Evolutionary conservation across 805 yeast genomes (phyloP).

Genomic region (Candida yuanshanica): DNA sequence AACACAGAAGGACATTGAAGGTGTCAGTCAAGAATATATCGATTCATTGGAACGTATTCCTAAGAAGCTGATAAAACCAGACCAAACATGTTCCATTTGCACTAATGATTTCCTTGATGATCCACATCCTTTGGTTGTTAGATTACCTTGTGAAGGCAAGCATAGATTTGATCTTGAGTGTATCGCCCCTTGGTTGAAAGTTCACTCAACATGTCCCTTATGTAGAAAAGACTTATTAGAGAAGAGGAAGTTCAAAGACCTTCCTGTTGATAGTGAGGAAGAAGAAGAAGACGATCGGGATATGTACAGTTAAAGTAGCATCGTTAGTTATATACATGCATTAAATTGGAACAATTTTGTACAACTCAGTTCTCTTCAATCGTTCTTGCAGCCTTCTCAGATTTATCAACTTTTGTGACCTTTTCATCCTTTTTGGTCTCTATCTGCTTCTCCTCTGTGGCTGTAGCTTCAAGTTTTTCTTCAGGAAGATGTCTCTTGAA

Average conservation of each 20-base stretch:
- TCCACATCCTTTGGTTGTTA: conserved; percentile 72
- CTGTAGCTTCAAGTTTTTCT: conserved; percentile 1
- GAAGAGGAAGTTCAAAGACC: conserved; percentile 33
- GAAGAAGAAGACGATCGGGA: conserved; percentile 69
- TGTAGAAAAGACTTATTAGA: conserved; percentile 70
- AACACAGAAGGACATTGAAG: conserved; percentile 28
- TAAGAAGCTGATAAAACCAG: conserved; percentile 32
- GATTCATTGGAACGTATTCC: conserved; percentile 75
- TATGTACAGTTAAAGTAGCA: conserved; percentile 55
- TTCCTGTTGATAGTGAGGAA: conserved; percentile 31
- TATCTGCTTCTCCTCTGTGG: conserved; percentile 8
- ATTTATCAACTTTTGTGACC: no score
- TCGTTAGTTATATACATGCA: conserved; percentile 9
- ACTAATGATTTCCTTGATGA: conserved; percentile 67
- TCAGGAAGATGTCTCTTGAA: conserved; percentile 45
- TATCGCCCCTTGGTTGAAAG: conserved; percentile 80
- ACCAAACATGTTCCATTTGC: conserved; percentile 81
- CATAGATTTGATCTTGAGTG: conserved; percentile 89
- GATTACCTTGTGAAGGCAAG: conserved; percentile 54
- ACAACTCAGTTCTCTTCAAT: neutral
- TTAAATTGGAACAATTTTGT: neutral
- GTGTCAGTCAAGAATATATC: conserved; percentile 63
- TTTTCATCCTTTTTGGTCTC: conserved; percentile 1
- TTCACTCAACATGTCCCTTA: conserved; percentile 75
- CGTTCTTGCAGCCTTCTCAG: neutral